A percentile compares a stretch with the other conserved stretches of the same genome.
These are phyloP conservation scores for Pugionium cornutum DNA, from an alignment of 345 rosid genomes.

Conservation along the genomic window DNA sequence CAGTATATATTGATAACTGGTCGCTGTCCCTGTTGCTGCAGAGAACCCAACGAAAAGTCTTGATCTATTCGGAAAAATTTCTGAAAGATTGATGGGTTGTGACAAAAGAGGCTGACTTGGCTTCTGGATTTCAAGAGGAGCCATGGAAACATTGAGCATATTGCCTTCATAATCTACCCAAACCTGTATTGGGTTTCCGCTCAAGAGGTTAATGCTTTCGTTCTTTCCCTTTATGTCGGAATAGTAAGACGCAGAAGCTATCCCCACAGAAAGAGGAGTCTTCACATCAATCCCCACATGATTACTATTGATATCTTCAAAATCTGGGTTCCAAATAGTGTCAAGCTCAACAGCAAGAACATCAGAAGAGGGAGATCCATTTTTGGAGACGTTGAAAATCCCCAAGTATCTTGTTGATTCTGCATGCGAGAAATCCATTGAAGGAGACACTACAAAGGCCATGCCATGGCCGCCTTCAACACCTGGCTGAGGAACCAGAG, in stretches of 20 bases:
- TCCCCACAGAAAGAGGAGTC: conserved; percentile 37
- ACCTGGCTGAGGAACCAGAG: conserved; percentile 40
- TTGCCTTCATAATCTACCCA: conserved; percentile 62
- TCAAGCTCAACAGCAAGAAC: conserved; percentile 63
- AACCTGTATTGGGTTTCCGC: conserved; percentile 49
- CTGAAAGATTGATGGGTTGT: conserved; percentile 45
- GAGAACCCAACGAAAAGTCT: conserved; percentile 57
- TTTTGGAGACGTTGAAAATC: conserved; percentile 45
- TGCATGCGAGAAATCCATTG: conserved; percentile 29
- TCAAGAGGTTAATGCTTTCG: conserved; percentile 42
- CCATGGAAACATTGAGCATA: conserved; percentile 47
- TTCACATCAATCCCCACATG: conserved; percentile 70
- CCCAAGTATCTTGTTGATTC: conserved; percentile 45
- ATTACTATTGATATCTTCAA: conserved; percentile 46
- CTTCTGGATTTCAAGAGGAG: conserved; percentile 39
- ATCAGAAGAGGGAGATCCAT: conserved; percentile 44
- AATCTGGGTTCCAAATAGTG: conserved; percentile 50
- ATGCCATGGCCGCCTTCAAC: conserved; percentile 52
- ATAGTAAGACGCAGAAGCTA: conserved; percentile 45
- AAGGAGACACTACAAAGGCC: conserved; percentile 46
- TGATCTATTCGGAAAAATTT: conserved; percentile 36
- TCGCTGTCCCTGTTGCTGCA: conserved; percentile 48
- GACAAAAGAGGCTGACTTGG: conserved; percentile 57
- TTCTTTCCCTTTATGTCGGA: conserved; percentile 20
- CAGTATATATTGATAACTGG: conserved; percentile 48